phyloP scores from a whole-genome alignment of 768 basidiomycete species.

The Termitomyces sp. region DNA sequence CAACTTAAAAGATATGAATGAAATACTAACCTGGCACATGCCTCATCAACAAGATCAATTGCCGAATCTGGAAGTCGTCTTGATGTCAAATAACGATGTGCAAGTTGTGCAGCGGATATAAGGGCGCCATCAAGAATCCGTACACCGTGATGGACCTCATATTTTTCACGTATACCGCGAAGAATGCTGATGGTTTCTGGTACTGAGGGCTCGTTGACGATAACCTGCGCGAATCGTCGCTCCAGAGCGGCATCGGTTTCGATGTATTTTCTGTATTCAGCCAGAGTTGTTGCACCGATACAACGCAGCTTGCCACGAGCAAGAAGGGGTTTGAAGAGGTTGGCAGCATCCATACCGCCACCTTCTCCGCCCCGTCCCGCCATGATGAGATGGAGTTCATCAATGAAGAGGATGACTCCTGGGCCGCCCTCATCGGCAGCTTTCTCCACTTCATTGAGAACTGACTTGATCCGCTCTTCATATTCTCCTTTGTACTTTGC shows the following conservation, averaged over 20 bases:
- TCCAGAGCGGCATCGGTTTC: slow-evolving; percentile 91
- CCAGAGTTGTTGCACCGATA: slow-evolving; percentile 90
- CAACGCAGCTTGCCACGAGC: slow-evolving; percentile 75
- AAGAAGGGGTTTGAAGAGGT: slow-evolving; percentile 88
- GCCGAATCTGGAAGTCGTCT: slow-evolving; percentile 81
- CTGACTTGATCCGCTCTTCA: slow-evolving; percentile 92
- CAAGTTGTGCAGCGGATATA: slow-evolving; percentile 86
- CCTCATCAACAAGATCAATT: slow-evolving; percentile 91
- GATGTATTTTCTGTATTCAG: slow-evolving; percentile 91
- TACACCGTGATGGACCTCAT: slow-evolving; percentile 90
- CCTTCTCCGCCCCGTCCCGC: slow-evolving; percentile 79
- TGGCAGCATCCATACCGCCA: slow-evolving; percentile 92
- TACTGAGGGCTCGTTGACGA: slow-evolving; percentile 89
- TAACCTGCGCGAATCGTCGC: slow-evolving; percentile 88
- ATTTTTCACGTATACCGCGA: slow-evolving; percentile 91
- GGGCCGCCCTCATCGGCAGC: slow-evolving; percentile 69
- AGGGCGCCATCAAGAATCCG: slow-evolving; percentile 85
- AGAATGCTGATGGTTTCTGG: slow-evolving; percentile 90
- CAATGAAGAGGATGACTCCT: slow-evolving; percentile 90
- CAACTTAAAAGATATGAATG: neutral
- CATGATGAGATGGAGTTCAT: slow-evolving; percentile 95
- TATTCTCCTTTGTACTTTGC: slow-evolving; percentile 94
- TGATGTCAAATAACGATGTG: slow-evolving; percentile 88
- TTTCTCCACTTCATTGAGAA: slow-evolving; percentile 92
- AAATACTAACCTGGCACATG: slow-evolving; percentile 70